These are phyloP conservation scores for Rhododendron molle DNA, from an alignment of 148 eudicot genomes.

Conservation along the genomic window DNA sequence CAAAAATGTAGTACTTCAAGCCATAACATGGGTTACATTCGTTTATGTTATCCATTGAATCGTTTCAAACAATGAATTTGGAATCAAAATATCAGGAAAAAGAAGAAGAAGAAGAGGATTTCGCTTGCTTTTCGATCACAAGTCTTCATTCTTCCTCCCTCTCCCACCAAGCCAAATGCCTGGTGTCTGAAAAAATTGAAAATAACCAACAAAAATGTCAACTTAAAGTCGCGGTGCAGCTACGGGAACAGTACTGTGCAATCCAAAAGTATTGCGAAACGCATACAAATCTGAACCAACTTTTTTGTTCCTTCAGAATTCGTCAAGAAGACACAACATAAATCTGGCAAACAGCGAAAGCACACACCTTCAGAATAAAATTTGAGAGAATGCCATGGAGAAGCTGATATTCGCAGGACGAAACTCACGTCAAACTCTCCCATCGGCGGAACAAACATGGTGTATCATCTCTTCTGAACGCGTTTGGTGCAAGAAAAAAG, in stretches of 20 bases:
- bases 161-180: not conserved
- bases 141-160: not conserved
- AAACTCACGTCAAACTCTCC: constrained; percentile 10
- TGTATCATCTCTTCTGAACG: not conserved
- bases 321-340: not conserved
- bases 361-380: constrained; percentile 11
- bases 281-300: not conserved
- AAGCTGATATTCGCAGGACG: not conserved
- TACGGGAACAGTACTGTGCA: not conserved
- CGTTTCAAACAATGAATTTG: not conserved
- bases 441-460: constrained; percentile 4
- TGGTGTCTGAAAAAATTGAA: not conserved
- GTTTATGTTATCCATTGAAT: not conserved
- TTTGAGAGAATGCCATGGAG: not conserved
- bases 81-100: not conserved
- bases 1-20: not conserved
- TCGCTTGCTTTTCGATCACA: not conserved
- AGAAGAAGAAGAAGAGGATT: not conserved
- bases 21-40: not conserved
- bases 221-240: not conserved
- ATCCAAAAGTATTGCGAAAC: not conserved
- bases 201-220: not conserved
- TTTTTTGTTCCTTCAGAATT: not conserved
- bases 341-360: not conserved
- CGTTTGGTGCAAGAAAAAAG: not conserved